Conservation (phyloP, 2,329 filamentous ascomycete genomes). For the Ophiostoma sp. region DNA sequence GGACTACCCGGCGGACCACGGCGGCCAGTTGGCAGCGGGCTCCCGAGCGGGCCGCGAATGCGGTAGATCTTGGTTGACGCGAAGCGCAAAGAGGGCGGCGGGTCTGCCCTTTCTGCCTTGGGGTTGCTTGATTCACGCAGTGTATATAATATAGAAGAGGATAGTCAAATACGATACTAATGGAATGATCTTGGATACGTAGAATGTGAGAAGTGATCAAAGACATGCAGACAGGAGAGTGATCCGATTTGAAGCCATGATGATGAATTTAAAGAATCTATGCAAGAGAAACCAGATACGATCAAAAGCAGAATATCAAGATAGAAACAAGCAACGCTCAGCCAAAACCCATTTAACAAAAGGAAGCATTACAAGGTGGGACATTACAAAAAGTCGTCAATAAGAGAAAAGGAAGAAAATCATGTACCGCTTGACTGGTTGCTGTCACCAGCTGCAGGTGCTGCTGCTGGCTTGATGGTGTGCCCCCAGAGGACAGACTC, state of each 20-base stretch:
- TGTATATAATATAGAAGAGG: neutral
- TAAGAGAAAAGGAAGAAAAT: neutral
- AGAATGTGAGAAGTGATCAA: too few relatives aligned
- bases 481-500: constrained; percentile 25
- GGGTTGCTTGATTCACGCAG: neutral
- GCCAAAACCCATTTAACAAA: too few relatives aligned
- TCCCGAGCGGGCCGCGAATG: constrained; percentile 40
- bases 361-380: too few relatives aligned
- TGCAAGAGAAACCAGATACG: too few relatives aligned
- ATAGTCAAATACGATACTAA: neutral
- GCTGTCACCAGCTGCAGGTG: neutral
- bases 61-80: constrained; percentile 32
- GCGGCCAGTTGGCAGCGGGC: constrained; percentile 32
- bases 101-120: neutral
- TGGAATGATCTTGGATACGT: too few relatives aligned
- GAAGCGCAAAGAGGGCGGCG: neutral
- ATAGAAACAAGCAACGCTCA: too few relatives aligned
- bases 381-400: neutral
- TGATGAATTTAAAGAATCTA: too few relatives aligned
- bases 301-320: too few relatives aligned
- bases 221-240: too few relatives aligned
- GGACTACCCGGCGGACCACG: constrained; percentile 38
- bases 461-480: neutral
- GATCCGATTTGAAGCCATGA: too few relatives aligned
- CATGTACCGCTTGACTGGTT: neutral